Percentiles rank a stretch among this genome's conserved stretches.
Evolutionary conservation across 768 basidiomycete species (phyloP).

Genomic region (Lentinula guzmanii): DNA sequence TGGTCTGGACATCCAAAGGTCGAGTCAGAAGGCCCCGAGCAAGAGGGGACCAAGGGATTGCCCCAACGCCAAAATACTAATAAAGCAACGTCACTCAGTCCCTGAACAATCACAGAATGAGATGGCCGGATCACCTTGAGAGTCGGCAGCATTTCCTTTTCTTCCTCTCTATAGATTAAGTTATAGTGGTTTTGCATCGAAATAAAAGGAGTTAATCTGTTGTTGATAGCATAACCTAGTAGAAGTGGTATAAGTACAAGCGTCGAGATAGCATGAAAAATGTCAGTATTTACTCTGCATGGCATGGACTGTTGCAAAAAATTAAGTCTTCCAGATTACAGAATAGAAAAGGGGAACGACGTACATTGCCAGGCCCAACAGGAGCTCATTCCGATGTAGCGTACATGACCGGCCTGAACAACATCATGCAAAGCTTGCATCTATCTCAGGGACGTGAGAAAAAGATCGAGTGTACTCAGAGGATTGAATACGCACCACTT

Average conservation of each 20-base stretch:
- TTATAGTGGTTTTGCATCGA: conserved; percentile 62
- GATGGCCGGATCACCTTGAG: conserved; percentile 17
- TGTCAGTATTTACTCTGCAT: conserved; percentile 1
- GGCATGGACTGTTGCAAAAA: neutral
- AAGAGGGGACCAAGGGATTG: conserved; percentile 40
- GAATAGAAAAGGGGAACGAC: conserved; percentile 1
- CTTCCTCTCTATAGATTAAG: conserved; percentile 56
- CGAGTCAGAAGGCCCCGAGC: neutral
- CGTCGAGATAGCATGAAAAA: neutral
- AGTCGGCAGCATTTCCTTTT: conserved; percentile 50
- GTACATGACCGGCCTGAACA: conserved; percentile 56
- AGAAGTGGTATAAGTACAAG: neutral
- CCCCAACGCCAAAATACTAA: conserved; percentile 35
- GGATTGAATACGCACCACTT: conserved; percentile 28
- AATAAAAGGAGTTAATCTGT: conserved; percentile 48
- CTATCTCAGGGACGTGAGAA: conserved; percentile 16
- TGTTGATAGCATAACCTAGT: conserved; percentile 31
- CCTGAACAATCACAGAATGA: neutral
- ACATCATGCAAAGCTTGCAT: conserved; percentile 69
- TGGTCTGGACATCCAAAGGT: conserved; percentile 13
- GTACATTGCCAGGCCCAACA: conserved; percentile 42
- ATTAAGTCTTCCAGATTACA: neutral
- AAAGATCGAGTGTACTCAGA: neutral
- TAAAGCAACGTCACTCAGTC: neutral
- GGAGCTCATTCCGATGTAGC: conserved; percentile 56